Evolutionary conservation across 257 asterid genomes (phyloP), one percentile per base, ranked within the genome.

Genomic region (Solanum lycopersicoides): DNA sequence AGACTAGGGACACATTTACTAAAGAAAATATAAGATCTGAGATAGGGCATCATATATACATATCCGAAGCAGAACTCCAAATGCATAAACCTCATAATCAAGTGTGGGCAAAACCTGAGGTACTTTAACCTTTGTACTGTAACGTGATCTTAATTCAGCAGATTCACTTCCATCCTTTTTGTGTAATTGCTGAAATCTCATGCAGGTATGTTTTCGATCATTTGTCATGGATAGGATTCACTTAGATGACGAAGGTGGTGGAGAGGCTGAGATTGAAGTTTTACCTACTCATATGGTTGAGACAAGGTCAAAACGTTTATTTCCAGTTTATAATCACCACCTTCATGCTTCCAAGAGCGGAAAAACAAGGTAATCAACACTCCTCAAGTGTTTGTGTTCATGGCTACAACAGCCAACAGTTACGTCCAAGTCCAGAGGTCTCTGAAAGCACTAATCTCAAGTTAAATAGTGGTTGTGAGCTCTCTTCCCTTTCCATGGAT

Each of bases 61-160:
- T 96, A 89, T 94, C 98, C 82, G 98, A 95, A 89, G 98, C 94
- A 7, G 99, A 96, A 88, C 93, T 96, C 75, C 95, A 92, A 83
- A 94, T 94, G 96, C 99, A 94, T 93, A 95, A 86, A 75, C 93
- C 90, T 74, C 89, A 66, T 92, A 88, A 83, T 87, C 97, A 95
- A 50, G 53, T 95, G 47, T 96, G 98, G 99, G 93, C 92, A 4
- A 95, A 93, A 89, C 66, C 93, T 4, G 93, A 93, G 99, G 99
- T 96, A 92, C 59, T 83, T 59, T 12, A n/a, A 59, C 28, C 3
- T 71, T 15, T 76, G 20, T 42, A 35, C 37, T 79, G 39, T 88
- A 82, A 88, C 50, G 83, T 39, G 77, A 71, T 88, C 45, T 63
- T 66, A 12, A 25, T 13, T 71, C 59, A 9, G 74, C 59, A 35